Percentiles rank a stretch among this genome's conserved stretches.
phyloP scores from a whole-genome alignment of 768 basidiomycete species.

The Leucocoprinus birnbaumii region DNA sequence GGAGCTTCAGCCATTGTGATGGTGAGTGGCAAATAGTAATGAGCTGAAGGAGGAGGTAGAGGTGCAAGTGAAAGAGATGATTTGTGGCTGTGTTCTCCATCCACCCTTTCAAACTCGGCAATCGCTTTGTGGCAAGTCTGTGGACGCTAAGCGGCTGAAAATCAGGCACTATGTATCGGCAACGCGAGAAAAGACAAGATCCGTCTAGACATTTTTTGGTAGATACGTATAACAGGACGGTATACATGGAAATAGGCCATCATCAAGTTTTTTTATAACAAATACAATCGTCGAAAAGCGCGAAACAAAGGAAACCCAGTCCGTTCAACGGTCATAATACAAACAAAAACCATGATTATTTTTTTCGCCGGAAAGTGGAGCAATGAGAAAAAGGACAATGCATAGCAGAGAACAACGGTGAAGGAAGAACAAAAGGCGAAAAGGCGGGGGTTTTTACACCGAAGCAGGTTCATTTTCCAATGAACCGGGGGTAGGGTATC shows the following conservation, averaged over 20 bases:
- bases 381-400: not conserved
- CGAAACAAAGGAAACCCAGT: no score
- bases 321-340: no score
- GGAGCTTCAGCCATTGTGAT: conserved; percentile 9
- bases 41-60: no score
- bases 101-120: not conserved
- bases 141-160: not conserved
- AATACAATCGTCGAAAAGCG: conserved; percentile 9
- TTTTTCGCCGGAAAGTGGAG: no score
- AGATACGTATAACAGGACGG: not conserved
- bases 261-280: conserved; percentile 6
- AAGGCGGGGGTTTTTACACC: conserved; percentile 16
- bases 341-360: no score
- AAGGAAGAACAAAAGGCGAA: conserved; percentile 16
- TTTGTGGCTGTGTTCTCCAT: conserved; percentile 14
- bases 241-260: conserved; percentile 3
- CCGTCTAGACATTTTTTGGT: not conserved
- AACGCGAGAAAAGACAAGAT: not conserved
- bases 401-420: conserved; percentile 10
- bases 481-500: conserved; percentile 50
- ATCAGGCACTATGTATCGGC: not conserved
- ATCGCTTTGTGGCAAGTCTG: no score
- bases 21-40: no score
- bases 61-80: not conserved
- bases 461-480: conserved; percentile 35